Percentiles rank a stretch among this genome's conserved stretches.
Evolutionary conservation across 768 basidiomycete genomes (phyloP).

Genomic region (Suillus subluteus): DNA sequence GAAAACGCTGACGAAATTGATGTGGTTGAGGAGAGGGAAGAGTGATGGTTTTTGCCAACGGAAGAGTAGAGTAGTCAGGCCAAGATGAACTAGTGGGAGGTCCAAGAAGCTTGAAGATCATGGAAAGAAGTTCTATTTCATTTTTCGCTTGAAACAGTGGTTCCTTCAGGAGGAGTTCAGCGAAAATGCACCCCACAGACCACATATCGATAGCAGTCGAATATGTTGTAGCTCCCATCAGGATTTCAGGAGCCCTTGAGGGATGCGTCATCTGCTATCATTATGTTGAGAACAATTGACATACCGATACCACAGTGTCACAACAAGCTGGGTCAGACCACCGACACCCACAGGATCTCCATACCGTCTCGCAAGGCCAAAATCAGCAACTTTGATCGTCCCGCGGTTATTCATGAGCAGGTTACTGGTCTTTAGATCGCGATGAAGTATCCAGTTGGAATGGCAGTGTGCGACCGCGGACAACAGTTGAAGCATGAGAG

Average conservation of each 20-base stretch:
- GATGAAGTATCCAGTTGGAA: conserved; percentile 95
- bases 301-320: conserved; percentile 98
- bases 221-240: conserved; percentile 91
- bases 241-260: conserved; percentile 87
- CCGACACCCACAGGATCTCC: conserved; percentile 96
- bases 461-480: conserved; percentile 95
- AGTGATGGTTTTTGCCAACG: conserved; percentile 78
- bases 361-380: conserved; percentile 93
- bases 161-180: conserved; percentile 92
- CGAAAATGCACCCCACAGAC: conserved; percentile 99
- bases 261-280: conserved; percentile 19
- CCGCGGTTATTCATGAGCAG: conserved; percentile 99
- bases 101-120: conserved; percentile 95
- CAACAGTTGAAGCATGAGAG: conserved; percentile 88
- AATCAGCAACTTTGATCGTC: conserved; percentile 98
- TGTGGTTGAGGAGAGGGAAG: conserved; percentile 75
- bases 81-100: conserved; percentile 87
- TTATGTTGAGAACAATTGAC: conserved; percentile 32
- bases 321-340: conserved; percentile 97
- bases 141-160: conserved; percentile 97
- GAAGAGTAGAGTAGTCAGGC: conserved; percentile 82
- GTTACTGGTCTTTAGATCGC: conserved; percentile 97
- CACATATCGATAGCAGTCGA: conserved; percentile 97
- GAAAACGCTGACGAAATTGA: conserved; percentile 85
- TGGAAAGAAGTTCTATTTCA: conserved; percentile 88